Evolutionary conservation across 2,329 filamentous ascomycete species (phyloP).

Genomic region (Aureobasidium sp.): DNA sequence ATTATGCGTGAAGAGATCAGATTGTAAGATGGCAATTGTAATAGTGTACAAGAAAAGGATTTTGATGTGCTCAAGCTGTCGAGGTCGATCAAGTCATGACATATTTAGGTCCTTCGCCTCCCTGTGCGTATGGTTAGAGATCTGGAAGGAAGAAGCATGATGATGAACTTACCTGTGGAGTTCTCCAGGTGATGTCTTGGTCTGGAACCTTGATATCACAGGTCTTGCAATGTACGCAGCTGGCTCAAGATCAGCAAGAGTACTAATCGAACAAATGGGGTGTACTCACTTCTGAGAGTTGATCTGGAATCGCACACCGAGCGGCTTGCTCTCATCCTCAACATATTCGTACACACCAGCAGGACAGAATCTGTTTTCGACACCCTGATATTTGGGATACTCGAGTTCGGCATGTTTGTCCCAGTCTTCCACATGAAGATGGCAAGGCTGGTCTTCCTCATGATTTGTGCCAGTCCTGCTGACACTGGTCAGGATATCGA

Average conservation of each 20-base stretch:
- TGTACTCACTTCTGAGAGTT: constrained; percentile 86
- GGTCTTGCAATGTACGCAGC: constrained; percentile 99
- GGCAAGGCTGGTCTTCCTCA: constrained; percentile 95
- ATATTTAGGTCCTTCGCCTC: constrained; percentile 69
- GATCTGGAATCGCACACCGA: constrained; percentile 94
- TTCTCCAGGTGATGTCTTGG: constrained; percentile 88
- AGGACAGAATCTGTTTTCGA: constrained; percentile 96
- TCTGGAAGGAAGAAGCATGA: not conserved
- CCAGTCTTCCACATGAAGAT: constrained; percentile 93
- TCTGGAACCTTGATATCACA: constrained; percentile 97
- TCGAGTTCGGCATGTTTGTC: constrained; percentile 77
- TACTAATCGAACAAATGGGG: not conserved
- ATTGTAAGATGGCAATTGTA: not conserved
- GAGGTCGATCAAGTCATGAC: constrained; percentile 43
- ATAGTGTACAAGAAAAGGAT: constrained; percentile 12
- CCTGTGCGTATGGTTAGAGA: constrained; percentile 16
- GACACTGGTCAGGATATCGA: constrained; percentile 93
- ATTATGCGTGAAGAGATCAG: no score
- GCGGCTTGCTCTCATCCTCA: constrained; percentile 77
- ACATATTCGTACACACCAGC: constrained; percentile 98
- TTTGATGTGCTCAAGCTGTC: not conserved
- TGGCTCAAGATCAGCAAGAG: constrained; percentile 36
- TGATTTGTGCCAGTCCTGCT: constrained; percentile 95
- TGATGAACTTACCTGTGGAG: constrained; percentile 62
- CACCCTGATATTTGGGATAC: constrained; percentile 80